Conservation (phyloP, 1,284 basidiomycete species). For the Gomphus bonarii region DNA sequence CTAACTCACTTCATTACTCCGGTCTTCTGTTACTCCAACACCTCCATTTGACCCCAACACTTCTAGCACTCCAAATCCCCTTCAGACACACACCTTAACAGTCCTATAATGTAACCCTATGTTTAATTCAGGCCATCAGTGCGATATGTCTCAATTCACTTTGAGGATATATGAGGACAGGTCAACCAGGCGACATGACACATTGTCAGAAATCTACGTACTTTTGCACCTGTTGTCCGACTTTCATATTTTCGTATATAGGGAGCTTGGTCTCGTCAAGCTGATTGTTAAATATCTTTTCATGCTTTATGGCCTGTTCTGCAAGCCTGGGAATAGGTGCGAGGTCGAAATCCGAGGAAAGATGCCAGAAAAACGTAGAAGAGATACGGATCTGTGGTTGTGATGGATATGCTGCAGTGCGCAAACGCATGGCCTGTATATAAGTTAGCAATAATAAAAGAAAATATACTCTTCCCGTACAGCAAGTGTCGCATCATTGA, state of each 20-base stretch:
- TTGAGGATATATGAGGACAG: constrained; percentile 11
- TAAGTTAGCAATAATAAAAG: background rate
- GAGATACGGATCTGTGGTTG: constrained; percentile 87
- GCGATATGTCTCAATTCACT: constrained; percentile 81
- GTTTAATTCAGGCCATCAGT: constrained; percentile 45
- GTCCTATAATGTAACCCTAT: background rate
- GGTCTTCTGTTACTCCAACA: no score
- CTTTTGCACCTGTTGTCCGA: constrained; percentile 80
- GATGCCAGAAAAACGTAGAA: constrained; percentile 91
- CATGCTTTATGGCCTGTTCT: constrained; percentile 30
- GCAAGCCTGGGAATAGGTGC: constrained; percentile 49
- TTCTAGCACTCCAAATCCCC: no score
- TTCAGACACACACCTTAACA: no score
- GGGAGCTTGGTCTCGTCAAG: constrained; percentile 30
- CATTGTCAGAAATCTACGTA: constrained; percentile 27
- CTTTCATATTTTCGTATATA: constrained; percentile 68
- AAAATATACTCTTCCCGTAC: constrained; percentile 29
- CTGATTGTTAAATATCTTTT: constrained; percentile 24
- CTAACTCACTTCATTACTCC: no score
- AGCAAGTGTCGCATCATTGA: constrained; percentile 66
- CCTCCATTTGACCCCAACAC: no score
- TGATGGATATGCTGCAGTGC: constrained; percentile 47
- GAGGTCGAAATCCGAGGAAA: constrained; percentile 76
- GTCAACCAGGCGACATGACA: background rate
- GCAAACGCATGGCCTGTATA: constrained; percentile 51